phyloP scores from a whole-genome alignment of 495 filamentous ascomycete species.

The Annulohypoxylon maeteangense region DNA sequence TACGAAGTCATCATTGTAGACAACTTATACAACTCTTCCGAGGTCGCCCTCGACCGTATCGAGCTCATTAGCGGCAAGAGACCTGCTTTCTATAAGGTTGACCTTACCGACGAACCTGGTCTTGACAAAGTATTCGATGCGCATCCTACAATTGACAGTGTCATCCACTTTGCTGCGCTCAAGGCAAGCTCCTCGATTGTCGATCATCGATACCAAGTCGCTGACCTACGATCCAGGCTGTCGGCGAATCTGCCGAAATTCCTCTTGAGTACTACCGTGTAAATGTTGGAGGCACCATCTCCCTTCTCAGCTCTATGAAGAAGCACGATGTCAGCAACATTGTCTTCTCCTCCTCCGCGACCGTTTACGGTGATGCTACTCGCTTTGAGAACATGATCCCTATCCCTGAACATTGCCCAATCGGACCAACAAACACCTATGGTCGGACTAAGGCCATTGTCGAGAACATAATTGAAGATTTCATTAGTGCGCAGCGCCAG shows the following conservation, averaged over 20 bases:
- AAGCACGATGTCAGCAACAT: slow-evolving; percentile 92
- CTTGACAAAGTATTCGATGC: slow-evolving; percentile 90
- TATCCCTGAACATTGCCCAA: slow-evolving; percentile 95
- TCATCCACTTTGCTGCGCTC: slow-evolving; percentile 97
- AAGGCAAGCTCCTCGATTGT: slow-evolving; percentile 71
- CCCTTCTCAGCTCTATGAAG: slow-evolving; percentile 87
- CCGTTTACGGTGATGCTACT: slow-evolving; percentile 98
- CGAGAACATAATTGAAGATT: slow-evolving; percentile 90
- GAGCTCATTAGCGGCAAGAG: slow-evolving; percentile 91
- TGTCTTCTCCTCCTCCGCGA: slow-evolving; percentile 87
- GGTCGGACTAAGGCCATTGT: slow-evolving; percentile 93
- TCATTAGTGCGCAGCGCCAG: slow-evolving; percentile 86
- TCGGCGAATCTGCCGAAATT: slow-evolving; percentile 94
- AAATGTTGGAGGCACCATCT: slow-evolving; percentile 94
- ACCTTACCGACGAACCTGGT: slow-evolving; percentile 84
- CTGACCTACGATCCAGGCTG: slow-evolving; percentile 68
- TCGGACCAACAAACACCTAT: slow-evolving; percentile 97
- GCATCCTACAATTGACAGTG: slow-evolving; percentile 93
- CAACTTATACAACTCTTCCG: slow-evolving; percentile 94
- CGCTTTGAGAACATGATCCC: slow-evolving; percentile 98
- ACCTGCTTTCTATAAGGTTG: slow-evolving; percentile 84
- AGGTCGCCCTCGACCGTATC: slow-evolving; percentile 89
- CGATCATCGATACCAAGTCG: slow-evolving; percentile 7
- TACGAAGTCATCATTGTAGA: slow-evolving; percentile 97
- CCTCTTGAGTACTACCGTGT: slow-evolving; percentile 97